A percentile compares a stretch with the other conserved stretches of the same genome.
Evolutionary conservation across 2,329 filamentous ascomycete species (phyloP).

Genomic region (Furcasterigmium sp.): DNA sequence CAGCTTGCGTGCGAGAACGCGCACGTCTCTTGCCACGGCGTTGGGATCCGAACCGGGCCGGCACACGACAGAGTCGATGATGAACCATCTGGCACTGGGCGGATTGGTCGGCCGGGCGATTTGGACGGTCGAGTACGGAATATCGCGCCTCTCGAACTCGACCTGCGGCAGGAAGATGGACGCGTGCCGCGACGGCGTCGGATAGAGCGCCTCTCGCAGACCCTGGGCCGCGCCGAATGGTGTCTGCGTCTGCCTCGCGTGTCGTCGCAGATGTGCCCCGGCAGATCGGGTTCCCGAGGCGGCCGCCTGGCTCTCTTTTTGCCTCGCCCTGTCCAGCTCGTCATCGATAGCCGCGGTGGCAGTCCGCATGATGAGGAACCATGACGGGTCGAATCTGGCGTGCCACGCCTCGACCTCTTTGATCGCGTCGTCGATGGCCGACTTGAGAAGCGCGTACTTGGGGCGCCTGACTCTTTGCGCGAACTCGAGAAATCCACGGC

Average conservation of each 20-base stretch:
- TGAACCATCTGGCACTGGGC: neutral
- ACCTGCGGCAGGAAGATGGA: neutral
- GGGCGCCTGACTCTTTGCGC: neutral
- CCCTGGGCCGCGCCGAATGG: neutral
- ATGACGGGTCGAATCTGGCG: conserved; percentile 8
- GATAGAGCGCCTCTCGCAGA: neutral
- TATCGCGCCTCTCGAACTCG: neutral
- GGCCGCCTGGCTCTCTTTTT: neutral
- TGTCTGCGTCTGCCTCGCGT: neutral
- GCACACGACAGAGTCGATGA: conserved; percentile 1
- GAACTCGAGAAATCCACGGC: neutral
- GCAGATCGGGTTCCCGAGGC: neutral
- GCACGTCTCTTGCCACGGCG: conserved; percentile 14
- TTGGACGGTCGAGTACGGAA: conserved; percentile 2
- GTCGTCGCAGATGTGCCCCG: neutral
- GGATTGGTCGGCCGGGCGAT: neutral
- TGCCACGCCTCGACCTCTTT: conserved; percentile 10
- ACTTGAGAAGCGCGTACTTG: conserved; percentile 4
- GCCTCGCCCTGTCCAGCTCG: neutral
- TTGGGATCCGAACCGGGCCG: neutral
- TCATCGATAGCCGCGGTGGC: conserved; percentile 5
- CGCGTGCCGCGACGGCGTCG: neutral
- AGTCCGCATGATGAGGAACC: conserved; percentile 11
- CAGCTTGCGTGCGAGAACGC: conserved; percentile 19
- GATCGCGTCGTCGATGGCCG: conserved; percentile 7